Evolutionary conservation across 31 red algal species (phyloP).

Genomic region (Odonthalia washingtoniensis): DNA sequence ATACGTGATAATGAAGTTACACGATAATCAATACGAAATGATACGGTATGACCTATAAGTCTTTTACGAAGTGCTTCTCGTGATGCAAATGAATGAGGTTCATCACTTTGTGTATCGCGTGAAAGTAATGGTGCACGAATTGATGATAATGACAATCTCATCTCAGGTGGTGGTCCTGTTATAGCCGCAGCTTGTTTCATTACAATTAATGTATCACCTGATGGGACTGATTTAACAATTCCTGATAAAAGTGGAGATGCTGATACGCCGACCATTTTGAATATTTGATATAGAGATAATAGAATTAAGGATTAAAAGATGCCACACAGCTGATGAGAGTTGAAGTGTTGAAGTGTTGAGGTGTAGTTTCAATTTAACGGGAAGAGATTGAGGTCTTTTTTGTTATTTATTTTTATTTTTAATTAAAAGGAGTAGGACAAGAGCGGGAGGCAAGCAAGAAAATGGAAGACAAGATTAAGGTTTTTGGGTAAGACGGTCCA

Average conservation of each 20-base stretch:
- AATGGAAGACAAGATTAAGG: background rate
- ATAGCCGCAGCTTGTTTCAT: conserved; percentile 69
- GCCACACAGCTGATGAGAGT: too few species aligned
- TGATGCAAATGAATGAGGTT: conserved; percentile 77
- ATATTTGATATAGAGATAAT: background rate
- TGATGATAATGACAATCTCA: conserved; percentile 75
- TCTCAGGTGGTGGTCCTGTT: conserved; percentile 85
- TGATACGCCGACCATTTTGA: conserved; percentile 64
- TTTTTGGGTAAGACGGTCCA: too few species aligned
- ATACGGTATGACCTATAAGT: conserved; percentile 76
- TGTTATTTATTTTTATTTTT: too few species aligned
- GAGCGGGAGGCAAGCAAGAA: background rate
- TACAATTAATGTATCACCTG: conserved; percentile 82
- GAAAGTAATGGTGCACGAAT: conserved; percentile 70
- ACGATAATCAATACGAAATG: conserved; percentile 85
- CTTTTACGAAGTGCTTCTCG: conserved; percentile 78
- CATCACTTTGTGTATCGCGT: conserved; percentile 65
- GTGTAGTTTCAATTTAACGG: too few species aligned
- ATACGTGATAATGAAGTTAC: conserved; percentile 63
- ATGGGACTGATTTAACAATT: conserved; percentile 84
- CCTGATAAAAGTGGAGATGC: conserved; percentile 55
- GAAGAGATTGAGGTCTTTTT: too few species aligned
- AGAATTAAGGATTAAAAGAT: background rate
- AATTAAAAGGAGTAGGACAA: too few species aligned
- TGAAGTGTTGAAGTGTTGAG: too few species aligned